Base-by-base conservation (phyloP, 176 grass and related monocot genomes). In the Melocanna baccifera region DNA sequence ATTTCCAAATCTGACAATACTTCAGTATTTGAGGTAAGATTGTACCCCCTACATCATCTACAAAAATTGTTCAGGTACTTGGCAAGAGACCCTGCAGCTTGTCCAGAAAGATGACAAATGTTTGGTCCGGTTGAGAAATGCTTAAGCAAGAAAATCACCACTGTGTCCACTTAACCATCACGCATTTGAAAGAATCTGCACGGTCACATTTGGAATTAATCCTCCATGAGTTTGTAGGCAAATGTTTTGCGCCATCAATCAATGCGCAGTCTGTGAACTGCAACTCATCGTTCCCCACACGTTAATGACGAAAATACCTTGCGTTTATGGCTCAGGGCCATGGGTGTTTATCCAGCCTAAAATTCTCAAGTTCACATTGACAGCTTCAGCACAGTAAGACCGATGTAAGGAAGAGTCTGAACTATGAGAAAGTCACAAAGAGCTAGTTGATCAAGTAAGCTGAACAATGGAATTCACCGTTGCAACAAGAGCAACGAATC, bases 61-160 rank as follows among this genome's bases (percentile, higher is more conserved):
- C 59, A 53, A 59, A 50, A 57, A 69, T 69, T 48, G 23, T n/a
- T 80, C 84, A 85, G 62, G 25, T 59, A 63, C n/a, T 4, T 67
- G 47, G 9, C 30, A 76, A 67, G 32, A 80, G 62, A 68, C 10
- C 39, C 26, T 73, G 48, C 61, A 58, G n/a, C 67, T 47, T 66
- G 37, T 58, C 67, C 46, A 81, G 75, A 81, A 82, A 71, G 53
- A 39, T 13, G 39, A 62, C 80, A 34, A 53, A 25, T 83, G 73
- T 78, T 77, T 78, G 65, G 65, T 77, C 73, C 30, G 23, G 42
- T 70, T 77, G 57, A 88, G 65, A 88, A 82, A 36, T 53, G 46
- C 67, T 55, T 30, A 52, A 83, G 22, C 62, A 82, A 82, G 71
- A 62, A 12, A 26, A 75, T 10, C 6, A 80, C 3, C 28, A 15